Base-by-base conservation (phyloP, 768 basidiomycete genomes). In the Russula sp. region DNA sequence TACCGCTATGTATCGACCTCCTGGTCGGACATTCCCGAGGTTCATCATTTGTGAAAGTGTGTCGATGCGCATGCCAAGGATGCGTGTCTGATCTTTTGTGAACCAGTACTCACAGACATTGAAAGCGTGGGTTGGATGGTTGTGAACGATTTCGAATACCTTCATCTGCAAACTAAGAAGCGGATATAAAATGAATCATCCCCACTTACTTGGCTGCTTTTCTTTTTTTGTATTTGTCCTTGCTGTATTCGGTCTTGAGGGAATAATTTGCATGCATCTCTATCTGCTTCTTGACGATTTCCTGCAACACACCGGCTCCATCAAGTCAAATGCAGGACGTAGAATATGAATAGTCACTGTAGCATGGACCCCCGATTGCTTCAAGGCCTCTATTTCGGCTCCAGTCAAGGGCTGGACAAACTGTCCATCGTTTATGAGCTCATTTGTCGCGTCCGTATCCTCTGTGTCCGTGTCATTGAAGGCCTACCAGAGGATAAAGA, bases 401-500 rank as follows among this genome's bases (percentile, higher is more conserved):
- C 84, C 74, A 2, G 90, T 90, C 63, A 98, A 76, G 32, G 92
- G 89, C 68, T 96, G 92, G 0, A 94, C 89, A 59, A 85, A 84
- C 71, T 86, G 82, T 3, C 87, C 89, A 66, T 96, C 94, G 70
- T 90, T 89, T 26, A 99, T 99, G 4, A 94, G 81, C 71, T 99
- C 94, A 71, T 99, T 99, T 4, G 94, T 99, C 1, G 95, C 96
- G 57, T 90, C 89, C 14, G 95, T 98, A 71, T 98, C 96, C 85
- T 95, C 96, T 96, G 69, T 20, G 20, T 7, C 65, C 16, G 57
- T 22, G 61, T 63, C 42, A 59, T 61, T 69, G 51, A 53, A 54
- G 4, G 50, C 10, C 13, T 5, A 14, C 10, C 40, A 2, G 18
- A 13, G 34, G 18, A 13, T 3, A 59, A 56, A 52, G 42, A 52